phyloP scores from a whole-genome alignment of 2,329 filamentous ascomycete species.

The Xylariomycetidae sp. region DNA sequence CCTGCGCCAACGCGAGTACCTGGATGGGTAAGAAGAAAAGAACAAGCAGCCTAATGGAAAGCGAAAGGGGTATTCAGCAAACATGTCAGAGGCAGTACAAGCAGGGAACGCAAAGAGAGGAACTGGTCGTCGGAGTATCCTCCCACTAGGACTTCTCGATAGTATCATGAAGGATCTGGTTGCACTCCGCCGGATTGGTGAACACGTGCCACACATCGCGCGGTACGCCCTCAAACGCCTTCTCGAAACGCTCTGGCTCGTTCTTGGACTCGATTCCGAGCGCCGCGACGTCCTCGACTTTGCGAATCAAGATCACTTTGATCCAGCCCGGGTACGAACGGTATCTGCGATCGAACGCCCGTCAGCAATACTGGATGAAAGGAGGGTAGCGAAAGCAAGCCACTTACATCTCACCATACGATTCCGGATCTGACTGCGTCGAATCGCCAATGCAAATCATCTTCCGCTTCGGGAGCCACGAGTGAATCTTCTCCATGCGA shows the following conservation, averaged over 20 bases:
- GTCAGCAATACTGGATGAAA: too few relatives aligned
- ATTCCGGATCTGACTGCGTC: slow-evolving; percentile 85
- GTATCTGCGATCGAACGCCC: slow-evolving; percentile 34
- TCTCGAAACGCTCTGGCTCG: slow-evolving; percentile 68
- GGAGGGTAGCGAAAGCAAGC: too few relatives aligned
- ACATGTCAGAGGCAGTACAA: too few relatives aligned
- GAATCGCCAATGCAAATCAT: slow-evolving; percentile 86
- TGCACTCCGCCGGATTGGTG: slow-evolving; percentile 64
- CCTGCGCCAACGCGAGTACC: too few relatives aligned
- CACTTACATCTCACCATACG: slow-evolving; percentile 76
- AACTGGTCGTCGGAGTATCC: too few relatives aligned
- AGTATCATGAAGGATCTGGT: slow-evolving; percentile 30
- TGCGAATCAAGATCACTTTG: slow-evolving; percentile 76
- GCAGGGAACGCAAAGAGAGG: too few relatives aligned
- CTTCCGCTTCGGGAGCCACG: slow-evolving; percentile 71
- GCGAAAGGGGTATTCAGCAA: too few relatives aligned
- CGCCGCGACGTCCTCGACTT: slow-evolving; percentile 67
- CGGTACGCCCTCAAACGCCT: slow-evolving; percentile 73
- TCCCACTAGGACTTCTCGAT: too few relatives aligned
- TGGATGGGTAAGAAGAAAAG: too few relatives aligned
- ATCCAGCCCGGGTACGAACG: slow-evolving; percentile 69
- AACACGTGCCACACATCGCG: slow-evolving; percentile 74
- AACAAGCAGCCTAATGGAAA: too few relatives aligned
- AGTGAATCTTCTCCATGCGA: slow-evolving; percentile 69
- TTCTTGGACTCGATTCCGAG: slow-evolving; percentile 68